These are phyloP conservation scores for Penstemon eatonii DNA, from an alignment of 257 asterid genomes.

Conservation along the genomic window DNA sequence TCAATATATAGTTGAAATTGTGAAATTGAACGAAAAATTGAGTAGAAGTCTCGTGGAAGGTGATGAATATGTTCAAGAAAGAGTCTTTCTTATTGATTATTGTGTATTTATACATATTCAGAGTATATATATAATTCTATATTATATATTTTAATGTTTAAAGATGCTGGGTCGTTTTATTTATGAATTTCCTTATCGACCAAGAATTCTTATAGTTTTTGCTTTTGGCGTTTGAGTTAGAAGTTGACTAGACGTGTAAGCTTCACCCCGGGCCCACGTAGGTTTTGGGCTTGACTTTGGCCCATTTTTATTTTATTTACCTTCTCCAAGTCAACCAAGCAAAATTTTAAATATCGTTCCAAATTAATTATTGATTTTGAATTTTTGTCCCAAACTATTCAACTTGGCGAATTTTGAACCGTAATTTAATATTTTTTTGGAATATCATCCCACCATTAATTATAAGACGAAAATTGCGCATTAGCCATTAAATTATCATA, in stretches of 20 bases:
- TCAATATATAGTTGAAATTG: conserved; percentile 1
- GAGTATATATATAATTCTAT: background rate
- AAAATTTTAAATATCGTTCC: too few species aligned
- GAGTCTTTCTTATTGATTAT: background rate
- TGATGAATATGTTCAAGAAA: background rate
- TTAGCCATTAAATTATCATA: too few species aligned
- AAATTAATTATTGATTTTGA: too few species aligned
- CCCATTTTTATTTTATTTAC: too few species aligned
- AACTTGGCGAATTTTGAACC: too few species aligned
- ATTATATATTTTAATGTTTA: background rate
- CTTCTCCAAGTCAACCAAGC: too few species aligned
- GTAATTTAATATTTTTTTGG: too few species aligned
- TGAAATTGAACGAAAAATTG: conserved; percentile 20
- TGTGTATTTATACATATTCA: background rate
- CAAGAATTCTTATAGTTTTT: conserved; percentile 17
- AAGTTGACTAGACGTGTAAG: conserved; percentile 16
- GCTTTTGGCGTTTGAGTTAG: background rate
- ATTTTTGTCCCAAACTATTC: too few species aligned
- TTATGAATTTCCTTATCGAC: conserved; percentile 22
- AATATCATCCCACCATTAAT: too few species aligned
- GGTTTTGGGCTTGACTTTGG: too few species aligned
- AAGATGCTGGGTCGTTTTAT: conserved; percentile 17
- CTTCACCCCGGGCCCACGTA: too few species aligned
- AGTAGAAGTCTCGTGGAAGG: conserved; percentile 23
- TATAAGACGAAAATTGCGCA: too few species aligned